Percentiles rank a stretch among this genome's conserved stretches.
Evolutionary conservation across 768 basidiomycete genomes (phyloP).

Genomic region (Lentinula edodes): DNA sequence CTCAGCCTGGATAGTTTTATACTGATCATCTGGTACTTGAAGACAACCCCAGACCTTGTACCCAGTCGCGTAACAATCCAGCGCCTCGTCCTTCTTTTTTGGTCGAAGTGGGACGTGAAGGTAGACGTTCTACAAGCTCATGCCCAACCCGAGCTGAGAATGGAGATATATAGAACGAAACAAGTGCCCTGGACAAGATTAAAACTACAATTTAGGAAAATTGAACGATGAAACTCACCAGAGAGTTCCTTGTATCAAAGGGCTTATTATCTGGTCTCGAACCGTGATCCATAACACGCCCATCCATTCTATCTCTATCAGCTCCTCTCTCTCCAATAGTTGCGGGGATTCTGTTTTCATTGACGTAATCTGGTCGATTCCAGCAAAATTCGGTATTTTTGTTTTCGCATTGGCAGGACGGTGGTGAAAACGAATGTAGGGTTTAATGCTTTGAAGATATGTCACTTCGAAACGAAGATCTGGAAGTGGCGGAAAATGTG

Average conservation of each 20-base stretch:
- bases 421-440: conserved; percentile 41
- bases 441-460: conserved; percentile 56
- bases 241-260: conserved; percentile 1
- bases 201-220: background rate
- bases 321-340: background rate
- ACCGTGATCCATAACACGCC: conserved; percentile 2
- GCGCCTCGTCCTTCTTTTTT: background rate
- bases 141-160: conserved; percentile 4
- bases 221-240: background rate
- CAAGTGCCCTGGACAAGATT: background rate
- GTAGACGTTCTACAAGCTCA: background rate
- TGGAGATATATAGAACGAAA: background rate
- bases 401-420: background rate
- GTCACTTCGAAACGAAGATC: conserved; percentile 75
- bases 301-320: conserved; percentile 3
- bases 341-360: background rate
- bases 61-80: background rate
- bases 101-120: background rate
- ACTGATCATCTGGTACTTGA: background rate
- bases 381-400: background rate
- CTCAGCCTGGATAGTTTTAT: too few species aligned
- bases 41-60: background rate
- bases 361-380: too few species aligned
- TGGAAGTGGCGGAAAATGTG: conserved; percentile 52
- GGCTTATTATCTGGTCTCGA: conserved; percentile 3